Evolutionary conservation across 805 yeast species (phyloP).

Genomic region (Starmerella bacillaris): DNA sequence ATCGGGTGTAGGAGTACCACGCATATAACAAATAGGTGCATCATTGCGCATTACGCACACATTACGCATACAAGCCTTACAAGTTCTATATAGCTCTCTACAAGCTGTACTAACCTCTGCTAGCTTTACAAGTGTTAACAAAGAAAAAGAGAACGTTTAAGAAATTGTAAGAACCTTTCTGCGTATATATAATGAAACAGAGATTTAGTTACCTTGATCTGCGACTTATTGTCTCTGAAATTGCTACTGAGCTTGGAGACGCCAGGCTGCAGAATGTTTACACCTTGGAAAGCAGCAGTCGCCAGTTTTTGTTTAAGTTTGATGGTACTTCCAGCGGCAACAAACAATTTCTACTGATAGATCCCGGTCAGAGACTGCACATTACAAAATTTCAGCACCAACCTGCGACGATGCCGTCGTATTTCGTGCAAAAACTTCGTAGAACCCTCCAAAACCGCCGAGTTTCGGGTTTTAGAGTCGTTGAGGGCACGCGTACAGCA

Average conservation of each 20-base stretch:
- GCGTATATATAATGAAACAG: slow-evolving; percentile 37
- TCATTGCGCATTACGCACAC: too few relatives aligned
- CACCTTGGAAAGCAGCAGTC: slow-evolving; percentile 50
- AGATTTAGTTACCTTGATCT: slow-evolving; percentile 73
- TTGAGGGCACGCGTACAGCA: slow-evolving; percentile 65
- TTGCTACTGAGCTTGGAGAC: slow-evolving; percentile 37
- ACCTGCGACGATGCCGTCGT: slow-evolving; percentile 64
- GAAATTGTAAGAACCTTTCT: too few relatives aligned
- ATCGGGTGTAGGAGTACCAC: too few relatives aligned
- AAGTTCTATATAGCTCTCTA: too few relatives aligned
- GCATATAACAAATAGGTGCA: too few relatives aligned
- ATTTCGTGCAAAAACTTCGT: slow-evolving; percentile 68
- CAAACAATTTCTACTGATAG: slow-evolving; percentile 55
- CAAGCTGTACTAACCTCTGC: too few relatives aligned
- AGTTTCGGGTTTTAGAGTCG: slow-evolving; percentile 51
- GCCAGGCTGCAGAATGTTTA: slow-evolving; percentile 72
- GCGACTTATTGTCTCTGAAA: slow-evolving; percentile 50
- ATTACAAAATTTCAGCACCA: slow-evolving; percentile 66
- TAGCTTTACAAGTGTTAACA: too few relatives aligned
- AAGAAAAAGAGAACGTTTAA: too few relatives aligned
- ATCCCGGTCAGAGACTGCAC: slow-evolving; percentile 72
- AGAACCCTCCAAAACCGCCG: slow-evolving; percentile 72
- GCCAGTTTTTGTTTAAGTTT: slow-evolving; percentile 65
- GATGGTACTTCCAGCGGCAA: slow-evolving; percentile 46
- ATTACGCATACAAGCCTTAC: too few relatives aligned